phyloP scores from a whole-genome alignment of 129 eudicot genomes.

The Helianthus tuberosus region DNA sequence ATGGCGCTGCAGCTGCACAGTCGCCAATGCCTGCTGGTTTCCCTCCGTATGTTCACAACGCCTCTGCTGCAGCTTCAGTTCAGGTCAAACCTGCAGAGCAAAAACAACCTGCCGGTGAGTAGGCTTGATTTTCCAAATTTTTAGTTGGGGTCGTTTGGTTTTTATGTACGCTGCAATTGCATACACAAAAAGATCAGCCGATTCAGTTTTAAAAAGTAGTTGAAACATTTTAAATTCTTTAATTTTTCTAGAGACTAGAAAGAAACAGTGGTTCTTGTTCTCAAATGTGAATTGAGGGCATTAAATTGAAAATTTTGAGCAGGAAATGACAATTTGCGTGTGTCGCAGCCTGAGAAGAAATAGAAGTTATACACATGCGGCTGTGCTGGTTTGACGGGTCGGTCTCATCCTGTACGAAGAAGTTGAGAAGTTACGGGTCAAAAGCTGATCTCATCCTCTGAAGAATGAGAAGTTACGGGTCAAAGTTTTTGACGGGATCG shows the following conservation, averaged over 20 bases:
- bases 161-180: slow-evolving; percentile 10
- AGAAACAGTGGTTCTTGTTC: background rate
- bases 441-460: background rate
- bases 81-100: slow-evolving; percentile 89
- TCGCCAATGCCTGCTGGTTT: slow-evolving; percentile 68
- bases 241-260: background rate
- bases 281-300: slow-evolving; percentile 23
- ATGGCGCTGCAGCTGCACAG: slow-evolving; percentile 44
- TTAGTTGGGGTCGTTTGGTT: background rate
- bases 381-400: slow-evolving; percentile 11
- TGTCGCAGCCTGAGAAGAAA: slow-evolving; percentile 88
- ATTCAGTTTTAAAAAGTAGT: slow-evolving; percentile 19
- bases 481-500: slow-evolving; percentile 16
- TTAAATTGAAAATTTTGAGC: slow-evolving; percentile 47
- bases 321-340: slow-evolving; percentile 70
- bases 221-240: background rate
- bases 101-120: slow-evolving; percentile 97
- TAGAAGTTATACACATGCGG: slow-evolving; percentile 12
- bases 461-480: slow-evolving; percentile 23
- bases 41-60: slow-evolving; percentile 56
- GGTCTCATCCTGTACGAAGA: background rate
- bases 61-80: slow-evolving; percentile 54
- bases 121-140: slow-evolving; percentile 1
- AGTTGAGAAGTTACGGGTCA: slow-evolving; percentile 27
- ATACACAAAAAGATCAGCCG: background rate